Conservation (phyloP, 305 asterid species). For the Plantago lanceolata region DNA sequence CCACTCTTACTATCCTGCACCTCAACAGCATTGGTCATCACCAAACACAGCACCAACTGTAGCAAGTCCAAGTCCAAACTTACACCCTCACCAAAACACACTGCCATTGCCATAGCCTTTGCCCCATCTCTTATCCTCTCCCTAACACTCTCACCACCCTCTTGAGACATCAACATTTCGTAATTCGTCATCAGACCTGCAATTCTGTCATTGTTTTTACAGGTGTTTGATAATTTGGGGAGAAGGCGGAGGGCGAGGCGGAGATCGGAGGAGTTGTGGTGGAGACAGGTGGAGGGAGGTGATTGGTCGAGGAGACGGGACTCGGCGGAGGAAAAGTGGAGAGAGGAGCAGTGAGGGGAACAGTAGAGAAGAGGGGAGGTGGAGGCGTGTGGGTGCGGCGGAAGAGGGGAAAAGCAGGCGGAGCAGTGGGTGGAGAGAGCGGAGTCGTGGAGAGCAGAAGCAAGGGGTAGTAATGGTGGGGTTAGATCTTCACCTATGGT, state of each 20-base stretch:
- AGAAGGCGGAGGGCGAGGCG: conserved; percentile 75
- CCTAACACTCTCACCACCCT: neutral
- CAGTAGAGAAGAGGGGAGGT: conserved; percentile 47
- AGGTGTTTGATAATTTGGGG: conserved; percentile 18
- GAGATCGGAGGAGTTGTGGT: conserved; percentile 44
- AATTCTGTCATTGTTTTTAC: conserved; percentile 34
- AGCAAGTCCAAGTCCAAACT: conserved; percentile 26
- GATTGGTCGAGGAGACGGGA: conserved; percentile 33
- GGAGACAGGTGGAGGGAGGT: conserved; percentile 27
- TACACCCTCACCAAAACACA: conserved; percentile 15
- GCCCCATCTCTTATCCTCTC: conserved; percentile 49
- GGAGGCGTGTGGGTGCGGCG: conserved; percentile 24
- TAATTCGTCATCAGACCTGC: conserved; percentile 66
- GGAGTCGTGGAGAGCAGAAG: conserved; percentile 57
- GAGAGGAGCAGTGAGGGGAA: conserved; percentile 53
- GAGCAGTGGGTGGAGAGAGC: conserved; percentile 56
- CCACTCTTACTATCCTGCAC: conserved; percentile 51
- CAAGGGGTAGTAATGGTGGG: conserved; percentile 57
- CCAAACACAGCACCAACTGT: conserved; percentile 62
- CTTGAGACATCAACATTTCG: conserved; percentile 29
- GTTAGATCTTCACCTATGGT: conserved; percentile 52
- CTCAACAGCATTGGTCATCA: conserved; percentile 70
- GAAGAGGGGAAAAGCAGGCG: conserved; percentile 57
- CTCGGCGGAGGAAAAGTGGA: conserved; percentile 54
- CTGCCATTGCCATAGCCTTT: conserved; percentile 36